Conservation (phyloP, 2,329 filamentous ascomycete genomes). For the Fusarium tricinctum region DNA sequence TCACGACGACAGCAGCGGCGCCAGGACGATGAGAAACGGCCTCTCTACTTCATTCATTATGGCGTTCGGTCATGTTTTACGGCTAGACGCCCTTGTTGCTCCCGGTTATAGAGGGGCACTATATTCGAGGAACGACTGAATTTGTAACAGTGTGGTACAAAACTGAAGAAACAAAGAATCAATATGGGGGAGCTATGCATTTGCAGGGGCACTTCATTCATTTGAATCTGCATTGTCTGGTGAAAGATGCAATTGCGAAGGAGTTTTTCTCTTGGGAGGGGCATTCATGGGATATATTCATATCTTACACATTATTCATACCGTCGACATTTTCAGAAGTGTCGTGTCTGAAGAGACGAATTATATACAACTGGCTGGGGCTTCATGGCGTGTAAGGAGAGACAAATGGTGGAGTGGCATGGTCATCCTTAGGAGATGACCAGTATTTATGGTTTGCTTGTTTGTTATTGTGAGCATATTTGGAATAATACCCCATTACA, state of each 20-base stretch:
- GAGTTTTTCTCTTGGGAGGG: slow-evolving; percentile 33
- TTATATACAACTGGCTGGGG: slow-evolving; percentile 34
- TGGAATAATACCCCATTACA: slow-evolving; percentile 51
- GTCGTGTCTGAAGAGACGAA: slow-evolving; percentile 31
- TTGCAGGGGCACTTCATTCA: slow-evolving; percentile 41
- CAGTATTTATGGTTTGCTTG: slow-evolving; percentile 44
- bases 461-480: slow-evolving; percentile 48
- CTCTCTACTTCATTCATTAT: slow-evolving; percentile 43
- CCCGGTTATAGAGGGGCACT: slow-evolving; percentile 36
- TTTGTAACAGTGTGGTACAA: slow-evolving; percentile 38
- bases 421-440: slow-evolving; percentile 31
- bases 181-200: slow-evolving; percentile 36
- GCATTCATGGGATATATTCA: slow-evolving; percentile 34
- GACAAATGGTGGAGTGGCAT: slow-evolving; percentile 12
- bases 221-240: slow-evolving; percentile 25
- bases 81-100: slow-evolving; percentile 41
- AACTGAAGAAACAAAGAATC: slow-evolving; percentile 22
- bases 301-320: slow-evolving; percentile 34
- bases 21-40: slow-evolving; percentile 45
- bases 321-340: slow-evolving; percentile 27
- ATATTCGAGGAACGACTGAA: slow-evolving; percentile 37
- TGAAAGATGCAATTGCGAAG: slow-evolving; percentile 29
- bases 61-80: slow-evolving; percentile 46
- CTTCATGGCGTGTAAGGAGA: slow-evolving; percentile 24
- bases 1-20: slow-evolving; percentile 22